Evolutionary conservation across 2,329 filamentous ascomycete species (phyloP).

Genomic region (Zymoseptoria crescenta): DNA sequence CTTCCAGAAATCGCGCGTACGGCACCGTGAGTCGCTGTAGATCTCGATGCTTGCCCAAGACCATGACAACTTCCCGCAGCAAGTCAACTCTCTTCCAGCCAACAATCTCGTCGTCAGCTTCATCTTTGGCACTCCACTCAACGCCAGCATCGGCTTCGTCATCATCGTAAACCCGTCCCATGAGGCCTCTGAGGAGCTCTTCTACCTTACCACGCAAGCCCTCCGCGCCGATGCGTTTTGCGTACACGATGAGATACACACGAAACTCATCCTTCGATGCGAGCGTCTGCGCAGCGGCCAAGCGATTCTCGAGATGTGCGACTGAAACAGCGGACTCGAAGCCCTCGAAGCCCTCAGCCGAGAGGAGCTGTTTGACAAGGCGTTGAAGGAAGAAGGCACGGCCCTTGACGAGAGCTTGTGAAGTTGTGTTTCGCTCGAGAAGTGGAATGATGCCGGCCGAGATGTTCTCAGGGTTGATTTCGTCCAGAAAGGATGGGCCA

Average conservation of each 20-base stretch:
- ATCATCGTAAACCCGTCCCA: slow-evolving; percentile 62
- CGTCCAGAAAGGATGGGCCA: slow-evolving; percentile 44
- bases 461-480: slow-evolving; percentile 51
- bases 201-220: slow-evolving; percentile 82
- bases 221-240: slow-evolving; percentile 87
- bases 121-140: slow-evolving; percentile 58
- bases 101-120: slow-evolving; percentile 78
- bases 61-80: slow-evolving; percentile 82
- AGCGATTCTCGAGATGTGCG: slow-evolving; percentile 87
- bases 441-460: slow-evolving; percentile 90
- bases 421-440: slow-evolving; percentile 89
- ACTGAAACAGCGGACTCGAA: slow-evolving; percentile 90
- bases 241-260: slow-evolving; percentile 95
- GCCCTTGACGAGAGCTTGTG: slow-evolving; percentile 83
- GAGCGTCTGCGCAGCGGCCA: slow-evolving; percentile 79
- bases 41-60: slow-evolving; percentile 96
- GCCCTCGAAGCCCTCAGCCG: slow-evolving; percentile 81
- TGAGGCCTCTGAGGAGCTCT: slow-evolving; percentile 73
- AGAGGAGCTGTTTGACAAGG: slow-evolving; percentile 80
- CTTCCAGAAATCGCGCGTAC: slow-evolving; percentile 74
- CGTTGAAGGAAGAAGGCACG: slow-evolving; percentile 85
- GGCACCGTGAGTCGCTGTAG: slow-evolving; percentile 91
- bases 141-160: slow-evolving; percentile 51
- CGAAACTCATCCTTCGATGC: slow-evolving; percentile 87
- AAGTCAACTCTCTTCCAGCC: slow-evolving; percentile 86